Base-by-base conservation (phyloP, 2,329 filamentous ascomycete genomes). In the Sporothrix mexicana region DNA sequence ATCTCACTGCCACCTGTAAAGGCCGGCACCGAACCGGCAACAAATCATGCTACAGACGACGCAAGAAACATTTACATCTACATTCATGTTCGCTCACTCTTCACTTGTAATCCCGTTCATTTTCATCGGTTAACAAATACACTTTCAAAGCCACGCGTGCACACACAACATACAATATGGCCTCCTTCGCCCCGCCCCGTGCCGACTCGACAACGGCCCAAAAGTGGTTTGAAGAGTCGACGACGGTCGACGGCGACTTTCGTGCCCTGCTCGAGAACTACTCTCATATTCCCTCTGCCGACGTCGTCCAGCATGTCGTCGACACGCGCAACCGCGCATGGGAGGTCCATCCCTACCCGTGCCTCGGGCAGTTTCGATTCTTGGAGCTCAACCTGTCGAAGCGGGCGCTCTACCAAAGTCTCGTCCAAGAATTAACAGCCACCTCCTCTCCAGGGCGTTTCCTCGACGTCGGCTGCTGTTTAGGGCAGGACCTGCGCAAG, bases 401-500 rank as follows among this genome's bases (percentile, higher is more conserved):
- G 1, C 79, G 77, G 20, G 77, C 76, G 67, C 77, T 76, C 49
- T 85, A 81, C 76, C 72, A 76, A 9, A 74, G 76, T 45, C 77
- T 79, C 30, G 59, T 78, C 2, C n/a, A 57, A 53, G 77, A 64
- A 53, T 74, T 79, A 45, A 76, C 30, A 73, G 57, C 59, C 7
- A 66, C 77, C 74, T 6, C 15, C 30, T 73, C 30, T 12, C 30
- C 30, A 36, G 76, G 62, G 45, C 79, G 77, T 9, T 83, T 84
- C 70, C 79, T 85, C 13, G 83, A 85, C 73, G 74, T 84, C 3
- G 83, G 83, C 17, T 81, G 79, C 73, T 84, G 83, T 75, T 78
- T 84, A 23, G 82, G 82, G 25, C 83, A 85, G 72, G 83, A 84
- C 73, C 23, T 84, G 41, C 82, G 83, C 45, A 83, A 83, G 75